These are phyloP conservation scores for Termitomyces sp. DNA, from an alignment of 1,284 basidiomycete species.

Conservation along the genomic window DNA sequence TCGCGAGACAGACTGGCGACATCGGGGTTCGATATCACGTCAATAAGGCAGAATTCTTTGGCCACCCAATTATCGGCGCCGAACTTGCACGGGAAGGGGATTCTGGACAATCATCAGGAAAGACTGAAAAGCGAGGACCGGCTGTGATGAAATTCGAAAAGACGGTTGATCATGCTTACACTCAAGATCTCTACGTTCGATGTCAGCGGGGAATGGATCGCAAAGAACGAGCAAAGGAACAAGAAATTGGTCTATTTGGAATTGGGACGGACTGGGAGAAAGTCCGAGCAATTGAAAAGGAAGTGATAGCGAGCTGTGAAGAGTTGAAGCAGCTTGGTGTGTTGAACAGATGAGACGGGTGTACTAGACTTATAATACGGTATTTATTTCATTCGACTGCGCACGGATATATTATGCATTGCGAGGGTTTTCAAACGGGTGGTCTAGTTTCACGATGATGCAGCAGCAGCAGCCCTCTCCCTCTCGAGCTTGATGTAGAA, in stretches of 20 bases:
- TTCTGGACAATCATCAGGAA: conserved; percentile 16
- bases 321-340: conserved; percentile 59
- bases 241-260: conserved; percentile 83
- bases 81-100: conserved; percentile 52
- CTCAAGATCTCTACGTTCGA: conserved; percentile 60
- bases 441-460: conserved; percentile 19
- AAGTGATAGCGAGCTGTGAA: conserved; percentile 71
- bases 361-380: conserved; percentile 14
- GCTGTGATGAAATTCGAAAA: conserved; percentile 56
- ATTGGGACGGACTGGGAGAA: conserved; percentile 87
- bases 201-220: conserved; percentile 65
- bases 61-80: conserved; percentile 72
- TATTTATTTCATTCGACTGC: conserved; percentile 15
- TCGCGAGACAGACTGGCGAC: conserved; percentile 62
- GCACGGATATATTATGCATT: conserved; percentile 12
- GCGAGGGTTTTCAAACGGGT: conserved; percentile 5
- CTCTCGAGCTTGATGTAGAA: conserved; percentile 81
- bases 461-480: conserved; percentile 36
- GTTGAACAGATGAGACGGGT: conserved; percentile 19
- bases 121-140: conserved; percentile 28
- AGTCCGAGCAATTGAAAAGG: conserved; percentile 60
- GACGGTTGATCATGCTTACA: conserved; percentile 68
- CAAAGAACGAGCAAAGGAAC: conserved; percentile 64
- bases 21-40: conserved; percentile 84
- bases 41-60: conserved; percentile 72